A percentile compares a stretch with the other conserved stretches of the same genome.
Conservation (phyloP, 129 eudicot species). For the Lonicera japonica region DNA sequence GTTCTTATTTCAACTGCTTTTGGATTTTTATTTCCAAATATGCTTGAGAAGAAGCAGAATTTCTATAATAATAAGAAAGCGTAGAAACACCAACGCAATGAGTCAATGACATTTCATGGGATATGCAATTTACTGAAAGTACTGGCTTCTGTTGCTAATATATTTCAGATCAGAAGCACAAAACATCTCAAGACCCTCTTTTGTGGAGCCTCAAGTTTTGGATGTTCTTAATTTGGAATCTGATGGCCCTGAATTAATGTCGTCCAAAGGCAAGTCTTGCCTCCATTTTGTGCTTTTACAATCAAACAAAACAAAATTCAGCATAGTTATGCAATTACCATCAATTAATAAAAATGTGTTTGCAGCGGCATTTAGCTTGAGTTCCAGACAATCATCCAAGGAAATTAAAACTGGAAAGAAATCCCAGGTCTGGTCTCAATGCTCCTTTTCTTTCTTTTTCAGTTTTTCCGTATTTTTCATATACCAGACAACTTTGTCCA, state of each 20-base stretch:
- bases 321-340: not conserved
- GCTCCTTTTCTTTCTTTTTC: constrained; percentile 9
- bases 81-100: too few relatives aligned
- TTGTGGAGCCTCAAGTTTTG: constrained; percentile 7
- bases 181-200: constrained; percentile 9
- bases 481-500: not conserved
- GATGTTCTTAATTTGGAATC: constrained; percentile 7
- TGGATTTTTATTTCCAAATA: too few relatives aligned
- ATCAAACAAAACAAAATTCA: not conserved
- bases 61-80: too few relatives aligned
- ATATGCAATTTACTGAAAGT: too few relatives aligned
- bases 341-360: not conserved
- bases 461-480: not conserved
- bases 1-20: too few relatives aligned
- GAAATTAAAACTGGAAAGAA: constrained; percentile 21
- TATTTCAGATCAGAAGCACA: constrained; percentile 17
- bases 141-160: not conserved
- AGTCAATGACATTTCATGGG: too few relatives aligned
- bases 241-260: constrained; percentile 13
- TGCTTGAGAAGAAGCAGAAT: too few relatives aligned
- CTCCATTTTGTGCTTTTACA: not conserved
- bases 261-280: constrained; percentile 36
- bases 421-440: constrained; percentile 18
- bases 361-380: constrained; percentile 23
- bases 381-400: constrained; percentile 17